phyloP scores from a whole-genome alignment of 495 filamentous ascomycete genomes.

The Penicillium soppii region DNA sequence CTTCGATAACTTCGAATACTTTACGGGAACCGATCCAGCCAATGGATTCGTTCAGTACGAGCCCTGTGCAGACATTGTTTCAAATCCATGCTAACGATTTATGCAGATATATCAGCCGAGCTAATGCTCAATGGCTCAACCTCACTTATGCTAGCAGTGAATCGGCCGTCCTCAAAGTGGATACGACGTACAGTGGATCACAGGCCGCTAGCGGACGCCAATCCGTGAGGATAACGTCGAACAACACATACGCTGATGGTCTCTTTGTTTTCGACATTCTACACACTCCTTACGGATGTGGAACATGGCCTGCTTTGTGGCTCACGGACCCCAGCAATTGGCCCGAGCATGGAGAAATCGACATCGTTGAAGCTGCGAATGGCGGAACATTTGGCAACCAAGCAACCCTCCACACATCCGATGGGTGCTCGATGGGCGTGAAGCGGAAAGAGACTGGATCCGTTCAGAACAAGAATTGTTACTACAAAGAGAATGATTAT shows the following conservation, averaged over 20 bases:
- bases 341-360: constrained; percentile 47
- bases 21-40: constrained; percentile 42
- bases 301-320: constrained; percentile 56
- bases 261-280: constrained; percentile 49
- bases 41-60: constrained; percentile 38
- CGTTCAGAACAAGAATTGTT: constrained; percentile 17
- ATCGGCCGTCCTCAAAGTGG: constrained; percentile 50
- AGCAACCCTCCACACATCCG: constrained; percentile 35
- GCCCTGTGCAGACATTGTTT: neutral
- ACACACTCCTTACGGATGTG: constrained; percentile 42
- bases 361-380: constrained; percentile 39
- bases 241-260: constrained; percentile 42
- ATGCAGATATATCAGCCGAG: constrained; percentile 16
- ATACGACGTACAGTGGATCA: constrained; percentile 34
- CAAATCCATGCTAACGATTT: neutral
- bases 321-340: constrained; percentile 53
- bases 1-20: constrained; percentile 50
- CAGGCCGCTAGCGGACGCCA: constrained; percentile 32
- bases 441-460: constrained; percentile 35
- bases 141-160: constrained; percentile 41
- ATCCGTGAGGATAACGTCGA: constrained; percentile 46
- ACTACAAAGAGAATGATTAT: constrained; percentile 25
- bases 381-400: constrained; percentile 29
- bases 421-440: constrained; percentile 37
- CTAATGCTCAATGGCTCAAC: constrained; percentile 29